A percentile compares a stretch with the other conserved stretches of the same genome.
Evolutionary conservation across 441 rosid species (phyloP).

Genomic region (Eutrema salsugineum): DNA sequence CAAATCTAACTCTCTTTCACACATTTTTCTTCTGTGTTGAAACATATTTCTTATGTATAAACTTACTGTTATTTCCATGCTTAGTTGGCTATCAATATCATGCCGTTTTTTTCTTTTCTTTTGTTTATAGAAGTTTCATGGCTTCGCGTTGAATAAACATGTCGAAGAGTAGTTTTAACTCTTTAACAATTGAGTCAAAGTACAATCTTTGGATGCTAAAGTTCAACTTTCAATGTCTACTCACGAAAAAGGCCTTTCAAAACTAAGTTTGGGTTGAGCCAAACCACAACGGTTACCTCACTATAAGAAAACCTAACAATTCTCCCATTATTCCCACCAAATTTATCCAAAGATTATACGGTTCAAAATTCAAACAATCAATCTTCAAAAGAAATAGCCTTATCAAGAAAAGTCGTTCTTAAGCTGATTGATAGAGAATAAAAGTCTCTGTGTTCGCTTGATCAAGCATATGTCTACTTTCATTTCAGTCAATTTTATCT

Average conservation of each 20-base stretch:
- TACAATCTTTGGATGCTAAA: too few species aligned
- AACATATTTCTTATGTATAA: conserved; percentile 24
- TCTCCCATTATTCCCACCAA: not conserved
- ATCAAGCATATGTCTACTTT: not conserved
- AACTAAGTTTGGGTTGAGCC: too few species aligned
- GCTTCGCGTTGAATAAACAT: not conserved
- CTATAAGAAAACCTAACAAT: not conserved
- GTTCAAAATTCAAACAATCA: not conserved
- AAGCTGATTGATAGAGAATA: not conserved
- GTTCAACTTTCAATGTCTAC: too few species aligned
- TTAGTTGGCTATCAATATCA: conserved; percentile 13
- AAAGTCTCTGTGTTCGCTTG: not conserved
- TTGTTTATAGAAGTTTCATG: conserved; percentile 3
- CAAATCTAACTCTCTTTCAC: conserved; percentile 9
- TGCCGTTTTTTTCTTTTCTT: not conserved
- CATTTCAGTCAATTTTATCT: not conserved
- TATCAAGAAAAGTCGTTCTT: too few species aligned
- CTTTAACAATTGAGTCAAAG: not conserved
- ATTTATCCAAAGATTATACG: too few species aligned
- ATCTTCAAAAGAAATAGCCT: not conserved
- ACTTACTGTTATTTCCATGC: conserved; percentile 11
- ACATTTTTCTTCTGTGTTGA: conserved; percentile 12
- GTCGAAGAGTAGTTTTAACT: not conserved
- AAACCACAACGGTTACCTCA: not conserved
- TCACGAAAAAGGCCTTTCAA: too few species aligned